Evolutionary conservation across 257 asterid genomes (phyloP).

Genomic region (Knoxia roxburghii): DNA sequence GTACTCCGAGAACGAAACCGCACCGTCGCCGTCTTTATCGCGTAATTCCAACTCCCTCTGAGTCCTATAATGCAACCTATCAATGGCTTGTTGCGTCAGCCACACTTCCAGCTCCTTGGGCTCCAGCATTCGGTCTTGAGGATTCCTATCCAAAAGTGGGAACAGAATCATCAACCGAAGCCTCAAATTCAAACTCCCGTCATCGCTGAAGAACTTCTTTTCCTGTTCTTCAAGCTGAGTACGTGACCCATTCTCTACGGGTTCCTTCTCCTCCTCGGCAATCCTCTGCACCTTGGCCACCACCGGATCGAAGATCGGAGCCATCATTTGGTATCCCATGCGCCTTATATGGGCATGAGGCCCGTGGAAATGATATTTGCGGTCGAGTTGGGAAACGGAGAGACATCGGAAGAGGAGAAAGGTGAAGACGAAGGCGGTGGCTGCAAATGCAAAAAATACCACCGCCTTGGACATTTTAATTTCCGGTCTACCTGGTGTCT

Average conservation of each 20-base stretch:
- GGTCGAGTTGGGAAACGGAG: not conserved
- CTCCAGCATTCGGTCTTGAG: constrained; percentile 27
- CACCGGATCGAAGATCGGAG: constrained; percentile 27
- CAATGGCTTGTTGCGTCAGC: constrained; percentile 28
- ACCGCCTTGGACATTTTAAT: constrained; percentile 35
- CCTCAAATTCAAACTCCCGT: constrained; percentile 22
- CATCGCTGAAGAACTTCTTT: constrained; percentile 12
- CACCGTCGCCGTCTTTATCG: constrained; percentile 34
- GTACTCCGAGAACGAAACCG: constrained; percentile 30
- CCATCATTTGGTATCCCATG: constrained; percentile 12
- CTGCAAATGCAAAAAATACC: constrained; percentile 15
- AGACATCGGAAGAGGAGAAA: constrained; percentile 1
- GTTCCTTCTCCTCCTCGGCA: not conserved
- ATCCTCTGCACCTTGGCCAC: constrained; percentile 14
- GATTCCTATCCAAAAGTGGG: constrained; percentile 24
- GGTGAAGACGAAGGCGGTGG: constrained; percentile 26
- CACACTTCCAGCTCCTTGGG: constrained; percentile 29
- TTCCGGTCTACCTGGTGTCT: not conserved
- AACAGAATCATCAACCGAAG: constrained; percentile 34
- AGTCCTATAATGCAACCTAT: constrained; percentile 20
- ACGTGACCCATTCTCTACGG: not conserved
- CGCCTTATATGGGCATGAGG: constrained; percentile 20
- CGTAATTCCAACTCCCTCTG: constrained; percentile 20
- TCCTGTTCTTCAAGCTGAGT: constrained; percentile 7
- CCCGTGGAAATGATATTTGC: not conserved